Evolutionary conservation across 1,139 yeast genomes (phyloP).

Genomic region (Meyerozyma sp.): DNA sequence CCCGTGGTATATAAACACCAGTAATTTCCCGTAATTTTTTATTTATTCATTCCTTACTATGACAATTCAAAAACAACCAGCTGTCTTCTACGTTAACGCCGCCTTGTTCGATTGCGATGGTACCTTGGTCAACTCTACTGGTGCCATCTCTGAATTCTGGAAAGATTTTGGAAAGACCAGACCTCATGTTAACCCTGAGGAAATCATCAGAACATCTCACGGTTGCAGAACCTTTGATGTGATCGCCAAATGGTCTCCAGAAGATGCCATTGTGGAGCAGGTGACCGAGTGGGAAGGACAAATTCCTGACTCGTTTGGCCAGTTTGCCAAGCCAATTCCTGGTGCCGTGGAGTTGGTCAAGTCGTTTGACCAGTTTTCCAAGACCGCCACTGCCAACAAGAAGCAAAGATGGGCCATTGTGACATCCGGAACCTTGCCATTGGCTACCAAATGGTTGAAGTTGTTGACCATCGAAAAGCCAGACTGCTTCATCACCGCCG

Average conservation of each 20-base stretch:
- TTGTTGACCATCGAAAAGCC: slow-evolving; percentile 61
- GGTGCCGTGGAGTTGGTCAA: slow-evolving; percentile 67
- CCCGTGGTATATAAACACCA: neutral
- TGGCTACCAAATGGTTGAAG: slow-evolving; percentile 77
- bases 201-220: slow-evolving; percentile 69
- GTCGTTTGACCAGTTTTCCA: slow-evolving; percentile 42
- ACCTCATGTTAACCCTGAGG: slow-evolving; percentile 66
- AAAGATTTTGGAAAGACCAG: slow-evolving; percentile 62
- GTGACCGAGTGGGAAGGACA: slow-evolving; percentile 66
- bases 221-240: slow-evolving; percentile 83
- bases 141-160: slow-evolving; percentile 82
- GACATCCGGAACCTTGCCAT: slow-evolving; percentile 72
- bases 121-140: slow-evolving; percentile 76
- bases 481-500: slow-evolving; percentile 73
- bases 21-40: neutral
- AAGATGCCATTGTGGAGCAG: slow-evolving; percentile 61
- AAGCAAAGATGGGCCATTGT: slow-evolving; percentile 73
- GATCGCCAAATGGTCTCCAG: slow-evolving; percentile 69
- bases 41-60: slow-evolving; percentile 8
- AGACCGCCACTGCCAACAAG: slow-evolving; percentile 35
- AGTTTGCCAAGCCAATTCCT: slow-evolving; percentile 65
- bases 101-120: slow-evolving; percentile 81
- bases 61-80: slow-evolving; percentile 37
- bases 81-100: slow-evolving; percentile 42
- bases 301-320: slow-evolving; percentile 69